These are phyloP conservation scores for Pyrenula massariospora DNA, from an alignment of 495 filamentous ascomycete genomes.

Conservation along the genomic window DNA sequence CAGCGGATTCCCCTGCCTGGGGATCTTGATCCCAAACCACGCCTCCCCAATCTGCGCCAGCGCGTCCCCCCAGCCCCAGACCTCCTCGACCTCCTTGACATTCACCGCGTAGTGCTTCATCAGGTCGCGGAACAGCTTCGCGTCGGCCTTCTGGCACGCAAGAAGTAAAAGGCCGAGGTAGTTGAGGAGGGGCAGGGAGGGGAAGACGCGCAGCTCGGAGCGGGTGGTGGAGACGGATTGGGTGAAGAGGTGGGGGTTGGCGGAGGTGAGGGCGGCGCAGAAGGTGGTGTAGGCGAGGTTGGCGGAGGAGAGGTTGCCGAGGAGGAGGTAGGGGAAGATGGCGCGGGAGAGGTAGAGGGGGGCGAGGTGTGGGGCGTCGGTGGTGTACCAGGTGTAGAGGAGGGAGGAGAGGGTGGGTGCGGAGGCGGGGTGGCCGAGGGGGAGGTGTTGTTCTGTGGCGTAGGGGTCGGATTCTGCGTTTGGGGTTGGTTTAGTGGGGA, in stretches of 20 bases:
- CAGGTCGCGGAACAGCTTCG: slow-evolving; percentile 74
- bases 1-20: slow-evolving; percentile 66
- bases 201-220: slow-evolving; percentile 71
- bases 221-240: slow-evolving; percentile 71
- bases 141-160: slow-evolving; percentile 66
- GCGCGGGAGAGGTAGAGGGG: slow-evolving; percentile 82
- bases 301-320: slow-evolving; percentile 81
- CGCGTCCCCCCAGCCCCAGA: slow-evolving; percentile 68
- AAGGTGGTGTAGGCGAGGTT: slow-evolving; percentile 73
- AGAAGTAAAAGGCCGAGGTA: slow-evolving; percentile 78
- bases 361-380: slow-evolving; percentile 79
- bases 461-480: slow-evolving; percentile 68
- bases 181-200: slow-evolving; percentile 78
- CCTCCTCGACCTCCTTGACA: slow-evolving; percentile 64
- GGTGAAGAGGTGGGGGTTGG: slow-evolving; percentile 56
- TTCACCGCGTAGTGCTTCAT: slow-evolving; percentile 68
- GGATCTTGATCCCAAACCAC: slow-evolving; percentile 93
- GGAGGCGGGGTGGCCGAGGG: slow-evolving; percentile 83
- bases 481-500: slow-evolving; percentile 5
- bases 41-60: slow-evolving; percentile 84
- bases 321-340: slow-evolving; percentile 82
- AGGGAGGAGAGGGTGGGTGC: slow-evolving; percentile 65
- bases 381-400: slow-evolving; percentile 89
- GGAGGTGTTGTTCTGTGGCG: slow-evolving; percentile 82
- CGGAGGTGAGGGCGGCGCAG: slow-evolving; percentile 53